Conservation (phyloP, 306 rosid species). For the Cicer chorassanicum region DNA sequence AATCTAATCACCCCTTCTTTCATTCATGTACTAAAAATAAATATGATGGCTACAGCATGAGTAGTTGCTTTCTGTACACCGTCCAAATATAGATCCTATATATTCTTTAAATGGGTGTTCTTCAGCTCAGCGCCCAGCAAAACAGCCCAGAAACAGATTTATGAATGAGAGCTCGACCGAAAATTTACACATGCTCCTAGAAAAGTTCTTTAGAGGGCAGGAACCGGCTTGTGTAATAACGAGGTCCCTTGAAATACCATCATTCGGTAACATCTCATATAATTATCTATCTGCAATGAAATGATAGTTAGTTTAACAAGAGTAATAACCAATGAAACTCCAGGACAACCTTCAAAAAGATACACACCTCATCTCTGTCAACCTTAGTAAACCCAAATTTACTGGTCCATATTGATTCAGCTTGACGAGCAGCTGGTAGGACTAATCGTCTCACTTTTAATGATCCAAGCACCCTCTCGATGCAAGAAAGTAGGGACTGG, state of each 20-base stretch:
- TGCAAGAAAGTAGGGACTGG: slow-evolving; percentile 66
- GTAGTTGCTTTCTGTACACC: slow-evolving; percentile 47
- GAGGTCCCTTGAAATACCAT: slow-evolving; percentile 77
- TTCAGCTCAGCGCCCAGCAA: slow-evolving; percentile 17
- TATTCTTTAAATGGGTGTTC: neutral
- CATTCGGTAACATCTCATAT: slow-evolving; percentile 54
- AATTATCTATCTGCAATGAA: slow-evolving; percentile 53
- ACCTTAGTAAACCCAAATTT: slow-evolving; percentile 70
- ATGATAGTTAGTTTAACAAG: neutral
- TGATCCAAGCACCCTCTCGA: slow-evolving; percentile 61
- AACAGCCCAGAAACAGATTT: neutral
- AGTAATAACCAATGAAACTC: neutral
- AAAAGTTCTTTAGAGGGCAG: slow-evolving; percentile 41
- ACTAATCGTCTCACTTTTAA: slow-evolving; percentile 63
- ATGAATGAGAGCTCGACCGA: neutral
- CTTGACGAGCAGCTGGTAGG: slow-evolving; percentile 75
- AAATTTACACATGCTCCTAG: neutral
- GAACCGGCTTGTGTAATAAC: slow-evolving; percentile 56
- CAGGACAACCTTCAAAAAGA: neutral
- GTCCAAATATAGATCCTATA: slow-evolving; percentile 43
- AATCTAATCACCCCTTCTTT: slow-evolving; percentile 21
- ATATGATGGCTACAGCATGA: slow-evolving; percentile 27
- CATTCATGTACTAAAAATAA: slow-evolving; percentile 41
- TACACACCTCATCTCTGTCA: slow-evolving; percentile 56
- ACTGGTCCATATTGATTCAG: slow-evolving; percentile 71